Percentiles rank a stretch among this genome's conserved stretches.
Evolutionary conservation across 768 basidiomycete species (phyloP).

Genomic region (Tremella yokohamensis): DNA sequence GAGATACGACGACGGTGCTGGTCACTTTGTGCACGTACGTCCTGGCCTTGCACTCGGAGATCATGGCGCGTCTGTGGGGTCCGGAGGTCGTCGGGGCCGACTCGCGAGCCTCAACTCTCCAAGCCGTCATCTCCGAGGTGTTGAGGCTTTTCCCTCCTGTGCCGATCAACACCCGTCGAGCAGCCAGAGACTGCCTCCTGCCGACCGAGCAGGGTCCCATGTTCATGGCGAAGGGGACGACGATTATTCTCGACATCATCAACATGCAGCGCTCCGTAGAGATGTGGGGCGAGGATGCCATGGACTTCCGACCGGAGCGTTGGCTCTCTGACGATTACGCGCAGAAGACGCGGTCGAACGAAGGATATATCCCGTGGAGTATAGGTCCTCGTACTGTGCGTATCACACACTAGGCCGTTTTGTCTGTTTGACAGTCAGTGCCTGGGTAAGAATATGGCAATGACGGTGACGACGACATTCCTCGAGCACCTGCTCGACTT

Average conservation of each 20-base stretch:
- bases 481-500: not conserved
- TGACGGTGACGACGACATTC: not conserved
- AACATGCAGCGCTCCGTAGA: conserved; percentile 65
- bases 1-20: conserved; percentile 72
- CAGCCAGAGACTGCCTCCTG: conserved; percentile 30
- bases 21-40: conserved; percentile 70
- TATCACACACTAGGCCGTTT: too few relatives aligned
- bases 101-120: conserved; percentile 51
- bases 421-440: not conserved
- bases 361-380: conserved; percentile 1
- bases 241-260: conserved; percentile 61
- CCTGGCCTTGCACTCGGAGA: conserved; percentile 55
- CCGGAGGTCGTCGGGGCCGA: conserved; percentile 51
- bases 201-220: conserved; percentile 34
- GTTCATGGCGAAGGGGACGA: conserved; percentile 44
- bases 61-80: not conserved
- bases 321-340: conserved; percentile 54
- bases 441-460: conserved; percentile 1
- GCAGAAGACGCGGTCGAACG: not conserved
- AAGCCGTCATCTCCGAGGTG: conserved; percentile 69
- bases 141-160: conserved; percentile 75
- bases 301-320: conserved; percentile 72
- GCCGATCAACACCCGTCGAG: conserved; percentile 59
- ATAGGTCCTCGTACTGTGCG: not conserved
- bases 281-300: conserved; percentile 72